Base-by-base conservation (phyloP, 2,329 filamentous ascomycete genomes). In the Neofusicoccum parvum region DNA sequence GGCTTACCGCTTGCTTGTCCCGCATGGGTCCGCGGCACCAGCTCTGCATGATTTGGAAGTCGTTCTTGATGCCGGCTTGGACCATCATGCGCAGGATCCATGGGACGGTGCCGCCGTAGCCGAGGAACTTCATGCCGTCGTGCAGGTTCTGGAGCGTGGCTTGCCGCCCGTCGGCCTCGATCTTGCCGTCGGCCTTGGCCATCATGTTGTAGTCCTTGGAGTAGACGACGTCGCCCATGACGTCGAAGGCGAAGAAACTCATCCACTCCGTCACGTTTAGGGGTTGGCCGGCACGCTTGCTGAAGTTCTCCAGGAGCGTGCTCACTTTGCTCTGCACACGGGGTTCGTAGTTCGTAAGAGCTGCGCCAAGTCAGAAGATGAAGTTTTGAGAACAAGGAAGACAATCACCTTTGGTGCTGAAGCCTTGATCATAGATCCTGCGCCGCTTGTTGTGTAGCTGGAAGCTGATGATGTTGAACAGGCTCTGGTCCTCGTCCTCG, bases 221-320 rank as follows among this genome's bases (percentile, higher is more conserved):
- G 65, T 80, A 79, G 7, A 74, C 75, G 12, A 82, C 69, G 64
- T 83, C 81, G 11, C 80, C 80, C 78, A 85, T 83, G 34, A 84
- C 76, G 66, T 85, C 83, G 65, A 84, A 80, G 54, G 78, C 77
- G 65, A 82, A 77, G 67, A 76, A 82, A 53, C 78, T 73, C 37
- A 74, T 65, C 75, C 74, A 76, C 39, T 73, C 68, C 2, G 73
- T 75, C 14, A 75, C 72, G 11, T 75, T 67, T 1, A 78, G 65
- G 66, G 3, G 65, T 6, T 70, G 43, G 5, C 34, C 58, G 2
- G 69, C 66, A 34, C 70, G 64, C 23, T 71, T 71, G 20, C 71
- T 70, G 17, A 77, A 62, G 39, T 68, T 69, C 3, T 67, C 66
- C 59, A 77, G 70, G 2, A 77, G 69, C 1, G 69, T 65, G 23